These are phyloP conservation scores for Tetracladium maxilliforme DNA, from an alignment of 2,329 filamentous ascomycete species.

Conservation along the genomic window DNA sequence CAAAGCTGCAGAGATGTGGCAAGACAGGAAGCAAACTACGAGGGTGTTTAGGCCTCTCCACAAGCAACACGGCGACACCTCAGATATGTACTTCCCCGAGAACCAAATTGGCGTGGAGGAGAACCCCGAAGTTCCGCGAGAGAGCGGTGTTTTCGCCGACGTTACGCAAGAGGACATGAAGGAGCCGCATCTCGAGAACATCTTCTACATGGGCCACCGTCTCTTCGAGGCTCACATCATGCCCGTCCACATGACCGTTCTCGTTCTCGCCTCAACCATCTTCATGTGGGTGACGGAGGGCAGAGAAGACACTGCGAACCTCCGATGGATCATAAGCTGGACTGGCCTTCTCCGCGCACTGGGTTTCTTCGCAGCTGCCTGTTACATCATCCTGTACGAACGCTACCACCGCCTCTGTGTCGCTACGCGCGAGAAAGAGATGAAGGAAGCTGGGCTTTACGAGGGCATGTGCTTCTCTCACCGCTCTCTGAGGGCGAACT, in stretches of 20 bases:
- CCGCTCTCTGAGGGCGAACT: conserved; percentile 37
- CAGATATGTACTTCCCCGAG: conserved; percentile 5
- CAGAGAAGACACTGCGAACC: conserved; percentile 31
- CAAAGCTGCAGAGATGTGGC: conserved; percentile 40
- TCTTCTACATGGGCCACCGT: conserved; percentile 45
- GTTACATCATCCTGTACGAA: conserved; percentile 54
- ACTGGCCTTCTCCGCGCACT: conserved; percentile 44
- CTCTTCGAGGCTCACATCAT: conserved; percentile 65
- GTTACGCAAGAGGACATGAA: conserved; percentile 34
- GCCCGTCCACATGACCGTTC: conserved; percentile 50
- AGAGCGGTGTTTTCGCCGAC: conserved; percentile 39
- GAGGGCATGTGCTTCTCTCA: conserved; percentile 51
- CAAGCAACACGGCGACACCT: too few relatives aligned
- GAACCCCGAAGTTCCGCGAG: conserved; percentile 22
- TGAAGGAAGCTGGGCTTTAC: conserved; percentile 47
- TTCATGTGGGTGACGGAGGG: conserved; percentile 40
- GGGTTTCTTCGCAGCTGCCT: conserved; percentile 46
- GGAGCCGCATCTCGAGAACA: conserved; percentile 36
- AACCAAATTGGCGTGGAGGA: conserved; percentile 2
- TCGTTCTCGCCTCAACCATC: conserved; percentile 45
- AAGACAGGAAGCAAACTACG: conserved; percentile 38
- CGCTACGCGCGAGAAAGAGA: conserved; percentile 45
- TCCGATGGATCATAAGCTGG: conserved; percentile 43
- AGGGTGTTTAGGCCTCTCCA: conserved; percentile 41
- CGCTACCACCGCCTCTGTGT: conserved; percentile 49